Conservation (phyloP, 2,329 filamentous ascomycete species). For the Colletotrichum simmondsii region DNA sequence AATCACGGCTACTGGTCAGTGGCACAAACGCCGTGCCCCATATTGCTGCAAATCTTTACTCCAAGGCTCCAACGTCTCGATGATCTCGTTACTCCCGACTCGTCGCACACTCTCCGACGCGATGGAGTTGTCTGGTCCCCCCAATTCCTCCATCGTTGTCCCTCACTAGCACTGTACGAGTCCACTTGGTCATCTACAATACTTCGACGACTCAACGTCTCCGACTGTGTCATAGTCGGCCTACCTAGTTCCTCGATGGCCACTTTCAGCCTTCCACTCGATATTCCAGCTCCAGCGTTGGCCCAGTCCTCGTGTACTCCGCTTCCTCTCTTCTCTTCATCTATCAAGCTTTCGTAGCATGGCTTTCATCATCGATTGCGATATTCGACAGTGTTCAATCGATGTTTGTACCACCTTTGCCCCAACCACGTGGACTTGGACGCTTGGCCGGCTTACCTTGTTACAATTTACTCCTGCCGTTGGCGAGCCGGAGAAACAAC, state of each 20-base stretch:
- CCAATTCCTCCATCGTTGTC: neutral
- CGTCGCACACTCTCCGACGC: neutral
- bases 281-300: neutral
- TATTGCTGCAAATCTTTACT: neutral
- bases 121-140: neutral
- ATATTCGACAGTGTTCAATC: neutral
- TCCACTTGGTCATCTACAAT: neutral
- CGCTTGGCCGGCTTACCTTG: neutral
- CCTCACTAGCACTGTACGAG: neutral
- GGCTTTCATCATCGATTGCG: neutral
- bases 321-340: neutral
- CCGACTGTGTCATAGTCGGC: neutral
- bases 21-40: constrained; percentile 4
- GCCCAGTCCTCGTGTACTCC: neutral
- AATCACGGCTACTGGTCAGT: neutral
- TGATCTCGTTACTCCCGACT: neutral
- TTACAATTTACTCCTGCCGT: neutral
- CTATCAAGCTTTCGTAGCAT: neutral
- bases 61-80: neutral
- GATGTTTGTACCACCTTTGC: neutral
- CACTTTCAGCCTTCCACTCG: neutral
- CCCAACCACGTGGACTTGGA: neutral
- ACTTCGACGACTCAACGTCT: neutral
- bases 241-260: neutral
- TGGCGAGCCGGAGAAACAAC: neutral